phyloP scores from a whole-genome alignment of 2,329 filamentous ascomycete species.

The Exophiala alcalophila region DNA sequence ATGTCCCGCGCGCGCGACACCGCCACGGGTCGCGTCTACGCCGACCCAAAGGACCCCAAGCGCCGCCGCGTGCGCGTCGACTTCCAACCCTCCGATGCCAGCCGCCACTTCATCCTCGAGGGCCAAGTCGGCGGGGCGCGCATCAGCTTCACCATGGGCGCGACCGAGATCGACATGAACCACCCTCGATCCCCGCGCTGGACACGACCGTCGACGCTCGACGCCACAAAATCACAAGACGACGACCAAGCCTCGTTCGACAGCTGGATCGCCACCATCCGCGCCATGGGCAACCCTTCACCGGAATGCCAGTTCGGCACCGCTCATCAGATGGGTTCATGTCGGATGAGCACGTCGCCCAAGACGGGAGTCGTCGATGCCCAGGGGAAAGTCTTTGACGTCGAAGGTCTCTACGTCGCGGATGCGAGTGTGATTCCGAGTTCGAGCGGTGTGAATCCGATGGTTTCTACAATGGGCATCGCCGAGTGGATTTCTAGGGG shows the following conservation, averaged over 20 bases:
- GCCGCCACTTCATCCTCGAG: slow-evolving; percentile 68
- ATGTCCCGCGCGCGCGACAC: slow-evolving; percentile 74
- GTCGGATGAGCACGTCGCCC: slow-evolving; percentile 46
- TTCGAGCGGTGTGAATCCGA: slow-evolving; percentile 52
- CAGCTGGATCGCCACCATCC: slow-evolving; percentile 53
- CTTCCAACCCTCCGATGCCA: slow-evolving; percentile 69
- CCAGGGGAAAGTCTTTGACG: slow-evolving; percentile 47
- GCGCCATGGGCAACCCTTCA: slow-evolving; percentile 44
- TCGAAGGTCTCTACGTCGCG: slow-evolving; percentile 46
- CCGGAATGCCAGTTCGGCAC: slow-evolving; percentile 44
- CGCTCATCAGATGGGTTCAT: slow-evolving; percentile 53
- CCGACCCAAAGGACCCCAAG: slow-evolving; percentile 67
- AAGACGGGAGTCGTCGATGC: slow-evolving; percentile 46
- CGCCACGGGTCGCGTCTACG: slow-evolving; percentile 70
- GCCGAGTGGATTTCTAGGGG: slow-evolving; percentile 46
- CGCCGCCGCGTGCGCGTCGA: slow-evolving; percentile 64
- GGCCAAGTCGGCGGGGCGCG: slow-evolving; percentile 70
- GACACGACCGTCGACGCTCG: slow-evolving; percentile 38
- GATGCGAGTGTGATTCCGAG: slow-evolving; percentile 52
- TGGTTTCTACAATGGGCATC: slow-evolving; percentile 53
- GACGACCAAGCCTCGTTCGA: slow-evolving; percentile 53
- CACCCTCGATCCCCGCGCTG: slow-evolving; percentile 65
- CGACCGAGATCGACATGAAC: slow-evolving; percentile 70
- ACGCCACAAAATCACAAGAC: neutral
- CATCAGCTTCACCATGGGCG: slow-evolving; percentile 74